A percentile compares a stretch with the other conserved stretches of the same genome.
phyloP scores from a whole-genome alignment of 2,329 filamentous ascomycete genomes.

The Pseudocercospora pini-densiflorae region DNA sequence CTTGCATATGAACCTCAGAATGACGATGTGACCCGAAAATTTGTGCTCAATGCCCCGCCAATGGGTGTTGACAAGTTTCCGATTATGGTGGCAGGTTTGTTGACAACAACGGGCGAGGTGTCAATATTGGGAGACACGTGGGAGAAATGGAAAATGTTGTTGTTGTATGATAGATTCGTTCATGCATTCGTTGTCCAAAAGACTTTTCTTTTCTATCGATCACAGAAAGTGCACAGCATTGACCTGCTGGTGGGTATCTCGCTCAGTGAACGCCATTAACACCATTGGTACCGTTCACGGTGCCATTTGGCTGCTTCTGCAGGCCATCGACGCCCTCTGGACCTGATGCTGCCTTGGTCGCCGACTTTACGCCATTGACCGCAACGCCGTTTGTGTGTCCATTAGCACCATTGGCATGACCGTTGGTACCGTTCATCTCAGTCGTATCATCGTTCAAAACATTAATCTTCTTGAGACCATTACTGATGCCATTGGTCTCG shows the following conservation, averaged over 20 bases:
- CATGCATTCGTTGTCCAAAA: neutral
- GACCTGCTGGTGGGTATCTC: conserved; percentile 5
- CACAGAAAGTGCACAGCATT: conserved; percentile 8
- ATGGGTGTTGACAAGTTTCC: conserved; percentile 6
- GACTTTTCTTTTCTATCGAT: neutral
- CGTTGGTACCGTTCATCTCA: conserved; percentile 25
- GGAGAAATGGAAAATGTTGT: neutral
- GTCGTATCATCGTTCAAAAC: conserved; percentile 43
- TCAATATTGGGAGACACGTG: neutral
- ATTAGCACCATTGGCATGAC: conserved; percentile 19
- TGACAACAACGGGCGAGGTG: neutral
- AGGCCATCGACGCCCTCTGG: conserved; percentile 38
- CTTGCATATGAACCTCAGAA: conserved; percentile 15
- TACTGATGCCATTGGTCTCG: conserved; percentile 37
- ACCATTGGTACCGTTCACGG: conserved; percentile 23
- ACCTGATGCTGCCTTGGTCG: conserved; percentile 39
- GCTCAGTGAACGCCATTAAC: conserved; percentile 15
- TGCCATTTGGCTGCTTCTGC: conserved; percentile 30
- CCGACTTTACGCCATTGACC: conserved; percentile 28
- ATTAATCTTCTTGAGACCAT: conserved; percentile 36
- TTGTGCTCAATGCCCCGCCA: conserved; percentile 4
- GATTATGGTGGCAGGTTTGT: neutral
- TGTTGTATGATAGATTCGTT: neutral
- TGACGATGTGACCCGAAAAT: conserved; percentile 16
- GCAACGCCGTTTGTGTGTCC: conserved; percentile 24